Conservation (phyloP, 2,329 filamentous ascomycete genomes). For the Colletotrichum sp. region DNA sequence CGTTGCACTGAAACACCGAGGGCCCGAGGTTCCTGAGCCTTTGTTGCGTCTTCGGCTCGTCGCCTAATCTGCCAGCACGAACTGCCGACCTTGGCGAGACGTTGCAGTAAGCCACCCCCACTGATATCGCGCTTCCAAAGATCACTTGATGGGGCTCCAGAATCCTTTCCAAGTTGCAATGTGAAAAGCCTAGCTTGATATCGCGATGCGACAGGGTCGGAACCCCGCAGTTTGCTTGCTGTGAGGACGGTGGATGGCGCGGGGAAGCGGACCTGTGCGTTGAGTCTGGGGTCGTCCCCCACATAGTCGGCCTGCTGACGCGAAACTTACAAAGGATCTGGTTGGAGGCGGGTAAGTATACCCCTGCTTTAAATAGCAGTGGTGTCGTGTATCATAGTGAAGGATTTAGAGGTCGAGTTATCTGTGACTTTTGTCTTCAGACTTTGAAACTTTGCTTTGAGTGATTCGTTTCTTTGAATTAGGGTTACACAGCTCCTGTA, state of each 20-base stretch:
- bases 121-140: background rate
- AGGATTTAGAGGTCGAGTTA: background rate
- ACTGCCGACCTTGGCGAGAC: conserved; percentile 24
- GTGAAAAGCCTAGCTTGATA: background rate
- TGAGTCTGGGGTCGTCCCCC: background rate
- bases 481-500: too few relatives aligned
- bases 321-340: background rate
- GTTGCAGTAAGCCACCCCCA: conserved; percentile 12
- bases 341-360: conserved; percentile 1
- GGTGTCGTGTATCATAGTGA: background rate
- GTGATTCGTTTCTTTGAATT: background rate
- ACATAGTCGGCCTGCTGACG: background rate
- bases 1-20: background rate
- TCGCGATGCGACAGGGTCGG: background rate
- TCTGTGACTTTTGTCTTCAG: background rate
- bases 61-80: conserved; percentile 12
- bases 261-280: background rate
- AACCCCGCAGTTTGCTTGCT: background rate
- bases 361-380: background rate
- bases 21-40: background rate
- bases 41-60: background rate
- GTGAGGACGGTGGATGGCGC: background rate
- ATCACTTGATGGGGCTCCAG: background rate
- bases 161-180: background rate
- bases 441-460: background rate